Conservation (phyloP, 768 basidiomycete genomes). For the Trametes coccinea region DNA sequence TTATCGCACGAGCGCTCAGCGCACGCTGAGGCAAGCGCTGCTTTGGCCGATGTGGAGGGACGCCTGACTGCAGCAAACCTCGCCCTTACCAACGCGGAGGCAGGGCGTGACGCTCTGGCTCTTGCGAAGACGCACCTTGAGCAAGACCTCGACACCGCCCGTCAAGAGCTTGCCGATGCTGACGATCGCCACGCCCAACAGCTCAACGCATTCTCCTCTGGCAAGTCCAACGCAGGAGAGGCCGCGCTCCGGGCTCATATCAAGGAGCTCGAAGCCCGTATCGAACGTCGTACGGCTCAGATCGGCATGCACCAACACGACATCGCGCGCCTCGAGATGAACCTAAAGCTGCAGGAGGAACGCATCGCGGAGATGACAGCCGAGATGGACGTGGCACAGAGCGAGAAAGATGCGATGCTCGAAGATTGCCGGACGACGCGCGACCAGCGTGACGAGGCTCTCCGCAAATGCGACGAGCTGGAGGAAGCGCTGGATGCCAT, state of each 20-base stretch:
- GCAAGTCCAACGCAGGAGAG: conserved; percentile 41
- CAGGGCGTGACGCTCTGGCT: conserved; percentile 65
- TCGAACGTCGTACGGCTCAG: conserved; percentile 68
- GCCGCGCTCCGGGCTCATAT: conserved; percentile 62
- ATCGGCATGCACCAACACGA: conserved; percentile 81
- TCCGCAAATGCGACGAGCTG: conserved; percentile 53
- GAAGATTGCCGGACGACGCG: conserved; percentile 82
- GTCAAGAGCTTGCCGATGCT: conserved; percentile 53
- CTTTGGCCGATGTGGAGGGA: conserved; percentile 43
- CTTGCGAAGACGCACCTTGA: conserved; percentile 66
- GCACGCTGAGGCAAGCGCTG: conserved; percentile 28
- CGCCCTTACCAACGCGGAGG: conserved; percentile 56
- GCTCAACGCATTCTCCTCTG: conserved; percentile 56
- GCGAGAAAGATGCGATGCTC: conserved; percentile 78
- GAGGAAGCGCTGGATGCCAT: conserved; percentile 61
- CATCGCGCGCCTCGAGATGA: conserved; percentile 73
- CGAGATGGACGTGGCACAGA: conserved; percentile 65
- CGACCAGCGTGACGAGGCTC: conserved; percentile 67
- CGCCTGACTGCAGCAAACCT: conserved; percentile 47
- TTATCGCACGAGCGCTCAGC: conserved; percentile 16
- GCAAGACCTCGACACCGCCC: conserved; percentile 53
- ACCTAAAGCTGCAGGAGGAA: conserved; percentile 73
- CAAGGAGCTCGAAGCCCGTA: conserved; percentile 64
- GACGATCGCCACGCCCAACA: conserved; percentile 70
- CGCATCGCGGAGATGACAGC: conserved; percentile 65